phyloP scores from a whole-genome alignment of 2,329 filamentous ascomycete genomes.

The Cercospora beticola region DNA sequence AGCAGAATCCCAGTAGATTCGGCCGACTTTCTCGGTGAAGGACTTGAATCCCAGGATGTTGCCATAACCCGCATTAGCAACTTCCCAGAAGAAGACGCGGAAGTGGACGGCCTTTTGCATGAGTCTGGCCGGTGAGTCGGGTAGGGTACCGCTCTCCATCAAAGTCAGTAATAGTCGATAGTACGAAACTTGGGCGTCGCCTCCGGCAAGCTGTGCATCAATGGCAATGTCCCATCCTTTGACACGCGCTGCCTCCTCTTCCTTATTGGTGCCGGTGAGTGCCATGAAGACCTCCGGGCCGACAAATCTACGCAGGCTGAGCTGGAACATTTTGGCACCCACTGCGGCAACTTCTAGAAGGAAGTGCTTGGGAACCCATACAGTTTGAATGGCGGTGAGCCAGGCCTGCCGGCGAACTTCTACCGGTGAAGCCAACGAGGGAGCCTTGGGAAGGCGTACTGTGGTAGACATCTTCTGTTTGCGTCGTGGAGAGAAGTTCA shows the following conservation, averaged over 20 bases:
- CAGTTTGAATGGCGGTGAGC: slow-evolving; percentile 88
- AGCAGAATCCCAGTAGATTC: slow-evolving; percentile 78
- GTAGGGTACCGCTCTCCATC: slow-evolving; percentile 82
- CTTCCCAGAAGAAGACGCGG: slow-evolving; percentile 82
- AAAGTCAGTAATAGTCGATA: slow-evolving; percentile 82
- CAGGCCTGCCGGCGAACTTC: slow-evolving; percentile 84
- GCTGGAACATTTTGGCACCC: slow-evolving; percentile 75
- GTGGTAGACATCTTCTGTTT: slow-evolving; percentile 47
- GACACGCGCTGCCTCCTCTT: slow-evolving; percentile 80
- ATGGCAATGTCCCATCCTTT: slow-evolving; percentile 93
- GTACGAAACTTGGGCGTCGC: slow-evolving; percentile 85
- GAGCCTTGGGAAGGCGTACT: slow-evolving; percentile 52
- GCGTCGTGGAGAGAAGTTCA: slow-evolving; percentile 57
- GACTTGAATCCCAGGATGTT: slow-evolving; percentile 65
- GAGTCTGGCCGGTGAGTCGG: slow-evolving; percentile 74
- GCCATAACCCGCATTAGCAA: slow-evolving; percentile 64
- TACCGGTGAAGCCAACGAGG: slow-evolving; percentile 76
- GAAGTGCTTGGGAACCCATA: slow-evolving; percentile 88
- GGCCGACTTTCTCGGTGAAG: slow-evolving; percentile 70
- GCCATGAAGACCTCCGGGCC: slow-evolving; percentile 75
- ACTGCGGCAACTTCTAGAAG: slow-evolving; percentile 81
- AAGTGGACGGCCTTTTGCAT: slow-evolving; percentile 93
- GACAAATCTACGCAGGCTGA: slow-evolving; percentile 74
- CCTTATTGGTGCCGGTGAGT: slow-evolving; percentile 75
- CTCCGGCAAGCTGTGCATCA: slow-evolving; percentile 87